Conservation (phyloP, 2,329 filamentous ascomycete species). For the Amauroascus niger region DNA sequence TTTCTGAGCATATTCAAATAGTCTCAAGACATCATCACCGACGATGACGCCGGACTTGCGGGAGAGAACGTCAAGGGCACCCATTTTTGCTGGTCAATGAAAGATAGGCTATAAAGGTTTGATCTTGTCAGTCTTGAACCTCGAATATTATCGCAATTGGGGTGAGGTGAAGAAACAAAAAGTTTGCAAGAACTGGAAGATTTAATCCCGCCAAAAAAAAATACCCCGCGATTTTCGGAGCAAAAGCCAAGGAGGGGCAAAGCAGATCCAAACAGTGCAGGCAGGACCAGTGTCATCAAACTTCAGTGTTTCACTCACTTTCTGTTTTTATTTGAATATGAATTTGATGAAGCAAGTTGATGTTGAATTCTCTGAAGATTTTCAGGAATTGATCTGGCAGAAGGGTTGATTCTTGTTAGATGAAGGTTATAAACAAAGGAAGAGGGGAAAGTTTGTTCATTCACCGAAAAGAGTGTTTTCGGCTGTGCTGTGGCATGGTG, state of each 20-base stretch:
- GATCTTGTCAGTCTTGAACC: not conserved
- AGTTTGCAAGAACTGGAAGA: not conserved
- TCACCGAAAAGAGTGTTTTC: conserved; percentile 9
- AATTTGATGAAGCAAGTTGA: conserved; percentile 3
- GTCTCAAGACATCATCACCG: conserved; percentile 56
- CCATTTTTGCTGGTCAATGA: conserved; percentile 28
- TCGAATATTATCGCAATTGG: not conserved
- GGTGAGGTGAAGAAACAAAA: not conserved
- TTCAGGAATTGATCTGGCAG: conserved; percentile 1
- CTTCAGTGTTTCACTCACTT: not conserved
- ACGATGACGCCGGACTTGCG: conserved; percentile 59
- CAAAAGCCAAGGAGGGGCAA: conserved; percentile 10
- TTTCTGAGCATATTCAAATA: conserved; percentile 86
- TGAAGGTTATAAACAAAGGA: conserved; percentile 5
- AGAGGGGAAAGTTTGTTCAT: not conserved
- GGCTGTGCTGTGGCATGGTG: not conserved
- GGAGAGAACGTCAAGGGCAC: conserved; percentile 46
- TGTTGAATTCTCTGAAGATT: conserved; percentile 2
- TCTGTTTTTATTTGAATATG: not conserved
- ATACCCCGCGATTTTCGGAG: conserved; percentile 11
- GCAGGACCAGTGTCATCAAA: not conserved
- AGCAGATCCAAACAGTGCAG: not conserved
- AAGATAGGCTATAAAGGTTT: not conserved
- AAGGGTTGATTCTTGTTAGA: not conserved
- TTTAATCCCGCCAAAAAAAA: not conserved